These are phyloP conservation scores for Dothideomycetes sp. DNA, from an alignment of 2,329 filamentous ascomycete genomes.

Conservation along the genomic window DNA sequence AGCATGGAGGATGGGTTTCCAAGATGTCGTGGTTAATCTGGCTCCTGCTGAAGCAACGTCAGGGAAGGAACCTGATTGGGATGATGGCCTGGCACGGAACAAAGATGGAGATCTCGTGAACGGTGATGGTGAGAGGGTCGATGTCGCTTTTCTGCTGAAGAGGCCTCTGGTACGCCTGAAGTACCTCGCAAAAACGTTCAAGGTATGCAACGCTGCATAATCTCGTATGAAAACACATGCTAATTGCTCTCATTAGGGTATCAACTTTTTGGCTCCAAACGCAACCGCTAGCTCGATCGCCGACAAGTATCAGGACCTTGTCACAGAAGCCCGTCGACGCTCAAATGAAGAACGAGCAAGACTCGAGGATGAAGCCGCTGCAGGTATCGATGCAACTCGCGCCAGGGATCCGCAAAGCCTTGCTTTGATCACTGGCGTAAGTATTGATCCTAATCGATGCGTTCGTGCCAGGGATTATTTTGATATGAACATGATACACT, in stretches of 20 bases:
- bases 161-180: slow-evolving; percentile 80
- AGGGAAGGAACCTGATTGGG: slow-evolving; percentile 35
- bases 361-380: slow-evolving; percentile 77
- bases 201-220: slow-evolving; percentile 38
- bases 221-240: slow-evolving; percentile 25
- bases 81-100: slow-evolving; percentile 48
- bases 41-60: slow-evolving; percentile 59
- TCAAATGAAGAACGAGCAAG: slow-evolving; percentile 64
- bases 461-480: slow-evolving; percentile 89
- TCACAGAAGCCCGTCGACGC: slow-evolving; percentile 65
- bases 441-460: slow-evolving; percentile 66
- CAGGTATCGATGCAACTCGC: slow-evolving; percentile 69
- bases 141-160: slow-evolving; percentile 88
- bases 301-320: slow-evolving; percentile 59
- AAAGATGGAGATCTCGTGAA: slow-evolving; percentile 55
- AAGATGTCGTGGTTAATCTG: slow-evolving; percentile 88
- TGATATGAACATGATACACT: slow-evolving; percentile 74
- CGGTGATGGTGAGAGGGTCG: slow-evolving; percentile 76
- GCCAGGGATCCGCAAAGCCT: slow-evolving; percentile 72
- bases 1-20: slow-evolving; percentile 86
- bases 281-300: slow-evolving; percentile 51
- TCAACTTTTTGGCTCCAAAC: slow-evolving; percentile 47
- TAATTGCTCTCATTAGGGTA: slow-evolving; percentile 42
- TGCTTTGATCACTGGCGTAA: slow-evolving; percentile 58
- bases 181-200: slow-evolving; percentile 75